Evolutionary conservation across 306 rosid species (phyloP).

Genomic region (Cicer judaicum): DNA sequence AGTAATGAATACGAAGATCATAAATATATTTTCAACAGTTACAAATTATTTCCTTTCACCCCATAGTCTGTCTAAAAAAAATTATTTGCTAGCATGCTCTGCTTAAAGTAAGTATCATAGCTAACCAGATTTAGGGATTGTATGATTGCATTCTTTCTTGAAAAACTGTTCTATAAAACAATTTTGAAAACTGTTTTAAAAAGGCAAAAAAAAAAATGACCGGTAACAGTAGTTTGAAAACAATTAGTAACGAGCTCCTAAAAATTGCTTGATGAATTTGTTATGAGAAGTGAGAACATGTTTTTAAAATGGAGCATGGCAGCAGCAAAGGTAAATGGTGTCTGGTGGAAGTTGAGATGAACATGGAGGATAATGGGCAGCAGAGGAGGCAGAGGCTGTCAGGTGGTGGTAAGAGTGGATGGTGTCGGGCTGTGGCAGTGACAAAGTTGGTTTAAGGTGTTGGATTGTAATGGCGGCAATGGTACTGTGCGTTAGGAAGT

Average conservation of each 20-base stretch:
- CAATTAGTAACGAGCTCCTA: neutral
- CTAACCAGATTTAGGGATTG: conserved; percentile 2
- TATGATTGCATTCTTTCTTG: neutral
- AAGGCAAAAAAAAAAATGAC: neutral
- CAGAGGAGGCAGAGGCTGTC: too few relatives aligned
- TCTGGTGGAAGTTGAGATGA: neutral
- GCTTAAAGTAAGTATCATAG: conserved; percentile 8
- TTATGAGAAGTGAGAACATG: neutral
- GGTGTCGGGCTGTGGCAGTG: neutral
- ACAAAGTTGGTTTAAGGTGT: neutral
- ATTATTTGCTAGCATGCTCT: conserved; percentile 26
- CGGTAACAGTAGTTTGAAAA: neutral
- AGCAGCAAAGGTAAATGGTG: neutral
- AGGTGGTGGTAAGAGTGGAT: neutral
- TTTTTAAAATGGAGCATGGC: neutral
- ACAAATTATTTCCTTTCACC: conserved; percentile 15
- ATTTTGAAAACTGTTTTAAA: neutral
- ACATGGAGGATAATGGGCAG: neutral
- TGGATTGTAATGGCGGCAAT: neutral
- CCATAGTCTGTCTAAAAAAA: neutral
- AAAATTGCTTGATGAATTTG: neutral
- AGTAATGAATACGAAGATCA: too few relatives aligned
- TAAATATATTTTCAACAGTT: too few relatives aligned
- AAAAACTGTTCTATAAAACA: too few relatives aligned
- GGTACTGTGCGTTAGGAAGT: neutral